A percentile compares a stretch with the other conserved stretches of the same genome.
Conservation (phyloP, 306 rosid genomes). For the Vigna mungo region DNA sequence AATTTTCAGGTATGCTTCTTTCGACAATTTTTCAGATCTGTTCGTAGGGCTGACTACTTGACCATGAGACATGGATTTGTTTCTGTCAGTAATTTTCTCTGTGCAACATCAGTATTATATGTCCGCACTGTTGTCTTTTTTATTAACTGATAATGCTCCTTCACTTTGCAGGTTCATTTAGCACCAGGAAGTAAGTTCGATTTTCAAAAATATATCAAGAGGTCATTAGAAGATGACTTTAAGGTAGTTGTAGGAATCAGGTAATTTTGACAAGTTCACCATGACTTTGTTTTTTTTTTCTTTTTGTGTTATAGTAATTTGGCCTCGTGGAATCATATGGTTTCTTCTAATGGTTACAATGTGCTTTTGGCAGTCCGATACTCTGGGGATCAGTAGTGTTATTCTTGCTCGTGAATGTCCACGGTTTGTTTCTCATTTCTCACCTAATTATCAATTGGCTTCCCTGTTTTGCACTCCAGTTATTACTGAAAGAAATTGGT, state of each 20-base stretch:
- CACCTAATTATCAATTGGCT: conserved; percentile 1
- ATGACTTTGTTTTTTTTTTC: background rate
- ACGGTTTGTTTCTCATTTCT: conserved; percentile 64
- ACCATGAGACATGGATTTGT: conserved; percentile 94
- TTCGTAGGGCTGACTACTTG: conserved; percentile 88
- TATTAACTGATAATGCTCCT: background rate
- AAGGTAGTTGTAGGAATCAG: conserved; percentile 98
- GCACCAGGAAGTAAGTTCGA: conserved; percentile 95
- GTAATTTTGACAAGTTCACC: conserved; percentile 52
- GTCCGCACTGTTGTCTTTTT: conserved; percentile 1
- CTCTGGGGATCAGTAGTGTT: conserved; percentile 87
- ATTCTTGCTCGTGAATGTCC: conserved; percentile 85
- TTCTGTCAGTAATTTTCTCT: conserved; percentile 59
- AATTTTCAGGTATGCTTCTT: conserved; percentile 78
- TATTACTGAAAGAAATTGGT: conserved; percentile 17
- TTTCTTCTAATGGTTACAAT: conserved; percentile 40
- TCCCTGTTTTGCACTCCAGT: conserved; percentile 13
- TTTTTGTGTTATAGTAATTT: background rate
- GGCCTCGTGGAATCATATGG: background rate
- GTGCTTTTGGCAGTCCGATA: conserved; percentile 75
- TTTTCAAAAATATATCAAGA: conserved; percentile 93
- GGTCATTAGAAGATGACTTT: conserved; percentile 96
- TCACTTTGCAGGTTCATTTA: conserved; percentile 76
- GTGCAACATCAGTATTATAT: background rate
- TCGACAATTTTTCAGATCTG: conserved; percentile 93